Base-by-base conservation (phyloP, 805 yeast species). In the Wickerhamomyces alni region DNA sequence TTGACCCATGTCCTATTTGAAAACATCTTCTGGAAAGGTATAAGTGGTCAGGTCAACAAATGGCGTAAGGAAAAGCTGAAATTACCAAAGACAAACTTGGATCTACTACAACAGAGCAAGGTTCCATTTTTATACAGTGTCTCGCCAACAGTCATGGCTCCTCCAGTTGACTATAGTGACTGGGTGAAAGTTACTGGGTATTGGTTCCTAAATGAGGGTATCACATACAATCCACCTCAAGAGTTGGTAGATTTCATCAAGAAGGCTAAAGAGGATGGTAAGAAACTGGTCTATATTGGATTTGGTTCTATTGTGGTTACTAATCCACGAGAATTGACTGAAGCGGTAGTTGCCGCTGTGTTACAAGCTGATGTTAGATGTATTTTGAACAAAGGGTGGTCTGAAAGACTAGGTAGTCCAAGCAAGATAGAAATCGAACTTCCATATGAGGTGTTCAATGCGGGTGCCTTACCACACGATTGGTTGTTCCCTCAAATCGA, bases 121-220 rank as follows among this genome's bases (percentile, higher is more conserved):
- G 81, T 87, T 9, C 98, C 98, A 3, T 91, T 91, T 55, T 60
- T 91, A 48, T 91, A 91, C 59, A 88, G 86, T 52, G 80, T 91
- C 1, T 85, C 96, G 2, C 96, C 96, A 4, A 69, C 82, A 0
- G 83, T 91, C 3, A 77, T 91, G 49, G 95, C 96, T 2, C 96
- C 97, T 0, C 82, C 96, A 2, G 83, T 88, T 31, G 98, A 91
- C 60, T 89, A 84, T 60, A 82, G 87, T 13, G 96, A 87, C 57
- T 91, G 97, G 97, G 76, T 91, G n/a, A 84, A 74, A 50, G 95
- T 89, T 10, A 86, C 96, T 0, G 98, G 98, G 0, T 91, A 91
- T 57, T 91, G 98, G 98, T 86, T 87, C 51, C 66, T 91, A 50
- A 82, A 88, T 52, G 89, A 85, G 50, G 67, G 71, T 24, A 60